These are phyloP conservation scores for Beauveria scarabaeidicola DNA, from an alignment of 2,329 filamentous ascomycete genomes.

Conservation along the genomic window DNA sequence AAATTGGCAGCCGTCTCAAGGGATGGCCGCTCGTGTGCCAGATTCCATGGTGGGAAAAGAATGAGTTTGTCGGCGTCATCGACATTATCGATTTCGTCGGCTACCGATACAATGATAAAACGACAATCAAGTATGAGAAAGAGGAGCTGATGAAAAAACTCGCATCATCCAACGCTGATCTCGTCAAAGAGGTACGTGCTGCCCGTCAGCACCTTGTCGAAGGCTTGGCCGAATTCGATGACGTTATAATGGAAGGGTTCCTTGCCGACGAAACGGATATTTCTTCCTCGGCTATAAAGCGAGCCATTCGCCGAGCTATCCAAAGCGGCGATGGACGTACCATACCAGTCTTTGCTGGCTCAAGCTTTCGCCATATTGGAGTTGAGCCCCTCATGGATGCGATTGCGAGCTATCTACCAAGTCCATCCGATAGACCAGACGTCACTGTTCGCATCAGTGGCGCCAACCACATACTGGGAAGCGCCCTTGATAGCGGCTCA, in stretches of 20 bases:
- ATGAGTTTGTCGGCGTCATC: slow-evolving; percentile 72
- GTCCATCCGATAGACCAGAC: slow-evolving; percentile 70
- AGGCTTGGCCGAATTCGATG: slow-evolving; percentile 79
- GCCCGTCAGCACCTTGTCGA: slow-evolving; percentile 76
- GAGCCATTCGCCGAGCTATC: slow-evolving; percentile 66
- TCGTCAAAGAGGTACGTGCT: slow-evolving; percentile 59
- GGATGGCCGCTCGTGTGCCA: slow-evolving; percentile 89
- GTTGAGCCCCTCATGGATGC: slow-evolving; percentile 88
- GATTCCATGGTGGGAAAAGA: slow-evolving; percentile 87
- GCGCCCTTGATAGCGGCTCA: slow-evolving; percentile 31
- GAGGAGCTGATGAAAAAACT: slow-evolving; percentile 33
- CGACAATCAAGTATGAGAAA: slow-evolving; percentile 28
- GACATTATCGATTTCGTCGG: slow-evolving; percentile 72
- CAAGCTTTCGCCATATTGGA: slow-evolving; percentile 88
- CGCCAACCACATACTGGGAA: slow-evolving; percentile 28
- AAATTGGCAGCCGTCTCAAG: slow-evolving; percentile 70
- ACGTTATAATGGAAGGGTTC: slow-evolving; percentile 75
- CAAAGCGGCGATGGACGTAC: slow-evolving; percentile 59
- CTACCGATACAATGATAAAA: slow-evolving; percentile 54
- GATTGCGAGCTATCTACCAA: slow-evolving; percentile 78
- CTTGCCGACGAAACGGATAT: slow-evolving; percentile 72
- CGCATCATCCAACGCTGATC: slow-evolving; percentile 36
- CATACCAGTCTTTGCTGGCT: slow-evolving; percentile 82
- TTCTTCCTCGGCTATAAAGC: slow-evolving; percentile 55
- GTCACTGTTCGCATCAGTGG: slow-evolving; percentile 65